These are phyloP conservation scores for Sporothrix brasiliensis DNA, from an alignment of 2,329 filamentous ascomycete species.

Conservation along the genomic window DNA sequence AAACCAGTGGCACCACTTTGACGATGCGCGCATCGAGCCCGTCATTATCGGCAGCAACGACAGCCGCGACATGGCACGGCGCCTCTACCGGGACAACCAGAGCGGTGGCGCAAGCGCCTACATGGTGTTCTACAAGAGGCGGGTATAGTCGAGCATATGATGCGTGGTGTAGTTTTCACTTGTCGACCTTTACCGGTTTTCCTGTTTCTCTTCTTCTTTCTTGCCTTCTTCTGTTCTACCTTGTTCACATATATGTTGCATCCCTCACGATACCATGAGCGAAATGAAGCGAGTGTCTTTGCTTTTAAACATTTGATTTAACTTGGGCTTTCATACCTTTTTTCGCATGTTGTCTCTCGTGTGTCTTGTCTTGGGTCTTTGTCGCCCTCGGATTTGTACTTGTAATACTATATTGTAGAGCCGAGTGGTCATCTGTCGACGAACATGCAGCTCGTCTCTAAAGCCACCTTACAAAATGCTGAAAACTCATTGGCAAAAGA, in stretches of 20 bases:
- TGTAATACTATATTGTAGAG: neutral
- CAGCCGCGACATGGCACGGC: constrained; percentile 35
- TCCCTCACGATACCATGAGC: constrained; percentile 29
- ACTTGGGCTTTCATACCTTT: neutral
- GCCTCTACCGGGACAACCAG: constrained; percentile 36
- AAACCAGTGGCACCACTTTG: constrained; percentile 53
- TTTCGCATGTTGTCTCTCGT: neutral
- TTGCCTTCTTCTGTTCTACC: neutral
- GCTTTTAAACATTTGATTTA: neutral
- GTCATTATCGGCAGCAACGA: constrained; percentile 37
- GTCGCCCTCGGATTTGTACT: neutral
- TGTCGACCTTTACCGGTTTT: neutral
- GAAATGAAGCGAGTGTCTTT: constrained; percentile 19
- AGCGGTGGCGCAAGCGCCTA: constrained; percentile 35
- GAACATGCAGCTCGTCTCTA: neutral
- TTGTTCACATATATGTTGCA: constrained; percentile 8
- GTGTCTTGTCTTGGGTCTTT: neutral
- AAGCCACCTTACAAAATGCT: neutral
- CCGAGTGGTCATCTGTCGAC: neutral
- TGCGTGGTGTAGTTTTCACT: neutral
- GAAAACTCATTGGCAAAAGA: neutral
- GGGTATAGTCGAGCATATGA: neutral
- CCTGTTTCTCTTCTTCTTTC: neutral
- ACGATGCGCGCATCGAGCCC: constrained; percentile 46
- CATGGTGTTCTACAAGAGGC: constrained; percentile 38